Base-by-base conservation (phyloP, 257 asterid species). In the Solanum bulbocastanum region DNA sequence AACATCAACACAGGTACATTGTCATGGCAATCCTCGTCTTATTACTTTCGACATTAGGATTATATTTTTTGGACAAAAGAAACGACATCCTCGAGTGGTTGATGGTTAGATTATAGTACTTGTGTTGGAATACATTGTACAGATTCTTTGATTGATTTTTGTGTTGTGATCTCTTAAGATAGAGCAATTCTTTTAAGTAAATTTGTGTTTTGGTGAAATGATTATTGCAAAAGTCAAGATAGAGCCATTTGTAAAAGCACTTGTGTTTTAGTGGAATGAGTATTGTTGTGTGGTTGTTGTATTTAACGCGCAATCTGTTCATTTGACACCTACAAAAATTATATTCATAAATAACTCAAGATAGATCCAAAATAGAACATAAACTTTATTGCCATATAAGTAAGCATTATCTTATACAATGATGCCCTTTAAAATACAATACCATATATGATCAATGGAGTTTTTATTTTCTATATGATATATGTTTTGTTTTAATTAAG, bases 41-140 rank as follows among this genome's bases (percentile, higher is more conserved):
- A 83, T 68, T 94, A 85, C 82, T 94, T 66, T 90, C 98, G 39
- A 75, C 88, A 49, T 86, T 93, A 68, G 94, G 90, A 82, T 90
- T 91, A 60, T 90, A 87, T 69, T 88, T 92, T 85, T 90, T 91
- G 76, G 90, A 87, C 40, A 74, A 78, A 40, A 52, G 88, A 36
- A 44, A 84, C 22, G 44, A 88, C 37, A 13, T 88, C 86, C 85
- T 90, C 37, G 30, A 75, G 46, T 36, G 60, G 83, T 16, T 87
- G 88, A 42, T 22, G 22, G 88, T 87, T 90, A 88, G 88, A 73
- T 81, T 86, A 35, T 86, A 49, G 44, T 3, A 49, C 86, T 49
- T 82, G 86, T 3, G 32, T 49, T 49, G 30, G 69, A 49, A 2
- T 46, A 82, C 44, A 30, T 82, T 82, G 86, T 82, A 82, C 86